Percentiles rank a stretch among this genome's conserved stretches.
phyloP scores from a whole-genome alignment of 768 basidiomycete species.

The Boletus rex-veris region DNA sequence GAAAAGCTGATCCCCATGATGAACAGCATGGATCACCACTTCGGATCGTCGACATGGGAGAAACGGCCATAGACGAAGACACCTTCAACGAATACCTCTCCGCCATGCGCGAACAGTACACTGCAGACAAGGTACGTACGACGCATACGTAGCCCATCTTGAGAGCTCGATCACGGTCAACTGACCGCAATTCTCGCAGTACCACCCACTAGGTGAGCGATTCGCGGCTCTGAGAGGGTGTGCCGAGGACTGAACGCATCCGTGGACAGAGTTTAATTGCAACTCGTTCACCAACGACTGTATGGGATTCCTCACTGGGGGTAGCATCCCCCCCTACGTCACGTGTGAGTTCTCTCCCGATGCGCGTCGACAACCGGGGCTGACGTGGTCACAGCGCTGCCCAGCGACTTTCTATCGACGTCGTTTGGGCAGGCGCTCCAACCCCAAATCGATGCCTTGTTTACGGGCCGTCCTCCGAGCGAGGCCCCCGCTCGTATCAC shows the following conservation, averaged over 20 bases:
- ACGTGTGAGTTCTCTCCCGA: conserved; percentile 46
- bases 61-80: conserved; percentile 75
- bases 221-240: background rate
- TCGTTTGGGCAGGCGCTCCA: conserved; percentile 83
- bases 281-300: conserved; percentile 92
- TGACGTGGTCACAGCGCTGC: conserved; percentile 49
- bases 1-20: background rate
- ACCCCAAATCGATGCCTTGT: conserved; percentile 92
- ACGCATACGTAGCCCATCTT: no score
- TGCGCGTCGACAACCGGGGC: no score
- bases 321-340: conserved; percentile 76
- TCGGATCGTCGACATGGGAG: conserved; percentile 70
- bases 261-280: conserved; percentile 77
- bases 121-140: conserved; percentile 75
- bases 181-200: conserved; percentile 42
- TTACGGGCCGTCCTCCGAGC: conserved; percentile 40
- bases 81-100: conserved; percentile 83
- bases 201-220: conserved; percentile 72
- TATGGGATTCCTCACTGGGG: conserved; percentile 82
- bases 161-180: background rate
- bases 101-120: conserved; percentile 76
- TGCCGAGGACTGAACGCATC: background rate
- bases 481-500: conserved; percentile 31
- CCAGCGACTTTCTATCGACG: conserved; percentile 82
- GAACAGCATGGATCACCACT: conserved; percentile 71